Conservation (phyloP, 2,329 filamentous ascomycete genomes). For the Alternaria triticimaculans region DNA sequence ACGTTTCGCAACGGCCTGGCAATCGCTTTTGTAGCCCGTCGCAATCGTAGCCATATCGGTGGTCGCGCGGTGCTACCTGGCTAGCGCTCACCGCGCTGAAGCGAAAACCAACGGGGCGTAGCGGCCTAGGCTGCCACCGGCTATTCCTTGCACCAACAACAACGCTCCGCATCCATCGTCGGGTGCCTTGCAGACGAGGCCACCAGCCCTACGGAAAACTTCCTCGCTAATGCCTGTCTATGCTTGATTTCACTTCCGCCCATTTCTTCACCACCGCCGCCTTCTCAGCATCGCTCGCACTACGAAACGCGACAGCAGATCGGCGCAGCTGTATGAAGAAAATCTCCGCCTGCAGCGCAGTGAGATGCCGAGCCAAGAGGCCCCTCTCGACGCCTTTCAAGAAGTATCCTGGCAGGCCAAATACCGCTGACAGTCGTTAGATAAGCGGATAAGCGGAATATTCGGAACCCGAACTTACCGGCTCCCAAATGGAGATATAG, state of each 20-base stretch:
- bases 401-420: slow-evolving; percentile 18
- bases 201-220: background rate
- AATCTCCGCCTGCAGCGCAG: slow-evolving; percentile 18
- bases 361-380: slow-evolving; percentile 12
- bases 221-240: background rate
- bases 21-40: background rate
- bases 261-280: background rate
- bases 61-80: background rate
- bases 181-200: background rate
- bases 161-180: background rate
- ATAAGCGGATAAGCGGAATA: background rate
- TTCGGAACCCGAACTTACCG: background rate
- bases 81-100: background rate
- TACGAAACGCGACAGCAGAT: background rate
- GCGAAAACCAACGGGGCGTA: background rate
- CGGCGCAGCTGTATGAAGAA: slow-evolving; percentile 17
- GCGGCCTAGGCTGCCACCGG: background rate
- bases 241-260: background rate
- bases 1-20: background rate
- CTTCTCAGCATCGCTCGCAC: background rate
- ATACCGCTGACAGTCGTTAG: slow-evolving; percentile 11
- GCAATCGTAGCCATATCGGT: background rate
- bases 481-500: background rate
- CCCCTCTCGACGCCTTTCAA: slow-evolving; percentile 17
- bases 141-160: background rate